Evolutionary conservation across 192 early-diverging fungal species (phyloP).

Genomic region (Backusella australiensis): DNA sequence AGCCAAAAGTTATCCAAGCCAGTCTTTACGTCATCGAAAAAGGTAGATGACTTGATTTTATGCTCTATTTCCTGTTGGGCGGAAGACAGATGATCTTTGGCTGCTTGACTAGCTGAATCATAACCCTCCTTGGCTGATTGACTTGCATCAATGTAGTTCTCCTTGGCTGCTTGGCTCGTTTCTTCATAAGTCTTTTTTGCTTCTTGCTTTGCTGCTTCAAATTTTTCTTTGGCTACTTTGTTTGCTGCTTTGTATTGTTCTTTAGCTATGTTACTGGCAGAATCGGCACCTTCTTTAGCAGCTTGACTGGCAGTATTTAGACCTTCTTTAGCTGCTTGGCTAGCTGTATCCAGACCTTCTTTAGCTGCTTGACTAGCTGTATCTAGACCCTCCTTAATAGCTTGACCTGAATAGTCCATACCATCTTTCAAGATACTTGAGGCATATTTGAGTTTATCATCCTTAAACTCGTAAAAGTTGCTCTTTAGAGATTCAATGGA

Average conservation of each 20-base stretch:
- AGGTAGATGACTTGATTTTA: background rate
- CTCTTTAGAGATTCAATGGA: background rate
- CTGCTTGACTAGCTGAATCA: background rate
- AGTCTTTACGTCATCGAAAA: background rate
- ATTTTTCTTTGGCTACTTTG: background rate
- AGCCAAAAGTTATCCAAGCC: background rate
- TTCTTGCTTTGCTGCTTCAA: background rate
- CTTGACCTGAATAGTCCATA: background rate
- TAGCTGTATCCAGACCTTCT: background rate
- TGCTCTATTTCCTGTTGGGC: background rate
- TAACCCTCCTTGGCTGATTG: background rate
- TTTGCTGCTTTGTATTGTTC: background rate
- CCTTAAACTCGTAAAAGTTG: background rate
- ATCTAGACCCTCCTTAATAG: background rate
- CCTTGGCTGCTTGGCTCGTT: background rate
- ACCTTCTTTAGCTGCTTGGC: background rate
- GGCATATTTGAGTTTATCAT: background rate
- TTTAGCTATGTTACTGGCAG: background rate
- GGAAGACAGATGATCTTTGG: background rate
- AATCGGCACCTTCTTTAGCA: background rate
- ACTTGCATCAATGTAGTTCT: background rate
- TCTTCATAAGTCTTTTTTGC: background rate
- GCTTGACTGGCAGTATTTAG: background rate
- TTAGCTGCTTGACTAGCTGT: background rate
- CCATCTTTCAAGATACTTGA: background rate